Percentiles rank a stretch among this genome's conserved stretches.
Evolutionary conservation across 306 rosid species (phyloP).

Genomic region (Arachis hypogaea): DNA sequence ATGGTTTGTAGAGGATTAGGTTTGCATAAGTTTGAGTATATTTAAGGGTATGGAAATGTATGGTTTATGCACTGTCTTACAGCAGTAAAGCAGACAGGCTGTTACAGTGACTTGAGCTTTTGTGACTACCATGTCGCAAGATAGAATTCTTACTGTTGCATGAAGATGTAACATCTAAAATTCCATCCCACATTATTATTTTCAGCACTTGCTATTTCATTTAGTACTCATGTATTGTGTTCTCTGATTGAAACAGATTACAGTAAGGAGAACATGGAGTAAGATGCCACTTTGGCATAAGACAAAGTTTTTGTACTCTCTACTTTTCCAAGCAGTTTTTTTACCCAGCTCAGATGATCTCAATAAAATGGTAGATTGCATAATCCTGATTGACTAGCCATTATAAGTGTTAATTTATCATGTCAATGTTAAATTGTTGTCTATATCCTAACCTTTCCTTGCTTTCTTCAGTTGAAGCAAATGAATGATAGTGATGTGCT

Average conservation of each 20-base stretch:
- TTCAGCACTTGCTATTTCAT: conserved; percentile 23
- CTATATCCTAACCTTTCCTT: conserved; percentile 38
- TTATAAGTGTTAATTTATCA: conserved; percentile 30
- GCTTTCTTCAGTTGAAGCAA: conserved; percentile 75
- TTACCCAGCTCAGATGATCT: conserved; percentile 81
- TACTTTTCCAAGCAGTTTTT: conserved; percentile 80
- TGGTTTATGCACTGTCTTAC: background rate
- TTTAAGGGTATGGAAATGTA: background rate
- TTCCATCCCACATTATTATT: conserved; percentile 13
- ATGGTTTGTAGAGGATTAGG: background rate
- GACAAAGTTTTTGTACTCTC: conserved; percentile 68
- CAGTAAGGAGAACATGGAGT: conserved; percentile 85
- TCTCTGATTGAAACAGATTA: conserved; percentile 63
- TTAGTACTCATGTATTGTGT: conserved; percentile 30
- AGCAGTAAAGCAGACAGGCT: conserved; percentile 9
- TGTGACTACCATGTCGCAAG: background rate
- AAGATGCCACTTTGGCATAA: conserved; percentile 96
- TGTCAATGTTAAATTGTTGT: conserved; percentile 20
- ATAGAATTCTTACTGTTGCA: conserved; percentile 11
- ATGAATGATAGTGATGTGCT: conserved; percentile 91
- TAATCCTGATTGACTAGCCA: conserved; percentile 10
- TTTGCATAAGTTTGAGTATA: background rate
- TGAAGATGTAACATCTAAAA: conserved; percentile 4
- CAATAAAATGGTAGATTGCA: conserved; percentile 68
- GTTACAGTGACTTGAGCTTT: background rate